phyloP scores from a whole-genome alignment of 805 yeast species.

The Hanseniaspora thailandica region DNA sequence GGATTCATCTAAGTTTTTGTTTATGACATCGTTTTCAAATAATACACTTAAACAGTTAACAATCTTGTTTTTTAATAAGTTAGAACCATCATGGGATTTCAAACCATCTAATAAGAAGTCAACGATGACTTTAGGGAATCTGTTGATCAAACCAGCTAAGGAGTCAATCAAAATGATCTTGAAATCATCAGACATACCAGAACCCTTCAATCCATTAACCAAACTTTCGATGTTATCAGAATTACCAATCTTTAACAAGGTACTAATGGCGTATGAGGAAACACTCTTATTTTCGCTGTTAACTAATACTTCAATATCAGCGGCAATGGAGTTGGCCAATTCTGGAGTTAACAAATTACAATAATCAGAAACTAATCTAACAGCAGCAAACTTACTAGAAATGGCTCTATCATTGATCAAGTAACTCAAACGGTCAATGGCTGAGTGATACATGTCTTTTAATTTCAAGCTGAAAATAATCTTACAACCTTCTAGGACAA shows the following conservation, averaged over 20 bases:
- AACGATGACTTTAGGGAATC: slow-evolving; percentile 80
- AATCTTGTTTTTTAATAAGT: slow-evolving; percentile 70
- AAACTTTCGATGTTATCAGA: slow-evolving; percentile 80
- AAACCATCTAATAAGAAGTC: slow-evolving; percentile 70
- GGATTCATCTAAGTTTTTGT: slow-evolving; percentile 49
- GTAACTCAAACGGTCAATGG: slow-evolving; percentile 61
- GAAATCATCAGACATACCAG: slow-evolving; percentile 91
- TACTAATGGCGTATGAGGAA: slow-evolving; percentile 94
- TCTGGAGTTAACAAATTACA: slow-evolving; percentile 59
- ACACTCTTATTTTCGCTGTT: slow-evolving; percentile 82
- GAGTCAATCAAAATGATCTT: slow-evolving; percentile 92
- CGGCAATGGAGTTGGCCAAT: slow-evolving; percentile 60
- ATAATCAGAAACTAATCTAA: slow-evolving; percentile 73
- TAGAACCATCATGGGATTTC: slow-evolving; percentile 78
- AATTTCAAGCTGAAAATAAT: slow-evolving; percentile 35
- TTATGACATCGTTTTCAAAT: slow-evolving; percentile 36
- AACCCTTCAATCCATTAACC: slow-evolving; percentile 79
- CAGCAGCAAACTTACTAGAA: slow-evolving; percentile 84
- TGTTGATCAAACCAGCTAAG: slow-evolving; percentile 76
- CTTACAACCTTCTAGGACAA: slow-evolving; percentile 84
- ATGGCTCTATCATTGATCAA: slow-evolving; percentile 79
- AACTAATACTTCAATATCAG: slow-evolving; percentile 75
- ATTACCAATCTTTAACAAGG: slow-evolving; percentile 88
- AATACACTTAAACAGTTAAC: slow-evolving; percentile 89
- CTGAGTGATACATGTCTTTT: slow-evolving; percentile 52